phyloP scores from a whole-genome alignment of 306 rosid species.

The Fragaria nilgerrensis region DNA sequence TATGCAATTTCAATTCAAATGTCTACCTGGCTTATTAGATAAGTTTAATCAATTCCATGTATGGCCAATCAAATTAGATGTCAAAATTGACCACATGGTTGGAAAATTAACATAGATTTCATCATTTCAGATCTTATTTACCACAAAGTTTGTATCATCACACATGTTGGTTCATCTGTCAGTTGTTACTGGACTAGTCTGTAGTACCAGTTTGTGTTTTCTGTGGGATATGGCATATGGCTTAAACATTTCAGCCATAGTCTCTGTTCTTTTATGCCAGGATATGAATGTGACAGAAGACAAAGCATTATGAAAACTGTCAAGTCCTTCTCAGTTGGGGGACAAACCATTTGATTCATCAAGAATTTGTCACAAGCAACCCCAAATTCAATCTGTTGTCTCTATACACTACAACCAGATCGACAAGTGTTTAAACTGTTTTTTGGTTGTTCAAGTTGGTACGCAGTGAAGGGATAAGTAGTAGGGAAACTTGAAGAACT shows the following conservation, averaged over 20 bases:
- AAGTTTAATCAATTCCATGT: not conserved
- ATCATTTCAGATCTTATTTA: not conserved
- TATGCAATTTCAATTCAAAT: not conserved
- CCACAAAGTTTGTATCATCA: not conserved
- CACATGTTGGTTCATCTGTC: not conserved
- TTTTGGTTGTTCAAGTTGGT: not conserved
- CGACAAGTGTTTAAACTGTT: not conserved
- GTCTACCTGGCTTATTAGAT: not conserved
- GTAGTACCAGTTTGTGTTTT: not conserved
- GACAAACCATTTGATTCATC: conserved; percentile 32
- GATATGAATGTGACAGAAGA: not conserved
- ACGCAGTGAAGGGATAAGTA: not conserved
- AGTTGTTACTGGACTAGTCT: not conserved
- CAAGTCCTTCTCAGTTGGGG: not conserved
- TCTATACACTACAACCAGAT: not conserved
- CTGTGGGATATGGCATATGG: not conserved
- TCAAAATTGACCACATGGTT: not conserved
- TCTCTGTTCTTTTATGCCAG: conserved; percentile 1
- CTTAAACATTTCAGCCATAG: not conserved
- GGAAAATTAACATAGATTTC: not conserved
- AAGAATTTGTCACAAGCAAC: conserved; percentile 6
- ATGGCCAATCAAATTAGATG: not conserved
- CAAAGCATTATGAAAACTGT: not conserved
- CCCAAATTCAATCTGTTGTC: not conserved
- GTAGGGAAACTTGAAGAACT: not conserved